Conservation (phyloP, 2,329 filamentous ascomycete genomes). For the Berkeleyomyces basicola region DNA sequence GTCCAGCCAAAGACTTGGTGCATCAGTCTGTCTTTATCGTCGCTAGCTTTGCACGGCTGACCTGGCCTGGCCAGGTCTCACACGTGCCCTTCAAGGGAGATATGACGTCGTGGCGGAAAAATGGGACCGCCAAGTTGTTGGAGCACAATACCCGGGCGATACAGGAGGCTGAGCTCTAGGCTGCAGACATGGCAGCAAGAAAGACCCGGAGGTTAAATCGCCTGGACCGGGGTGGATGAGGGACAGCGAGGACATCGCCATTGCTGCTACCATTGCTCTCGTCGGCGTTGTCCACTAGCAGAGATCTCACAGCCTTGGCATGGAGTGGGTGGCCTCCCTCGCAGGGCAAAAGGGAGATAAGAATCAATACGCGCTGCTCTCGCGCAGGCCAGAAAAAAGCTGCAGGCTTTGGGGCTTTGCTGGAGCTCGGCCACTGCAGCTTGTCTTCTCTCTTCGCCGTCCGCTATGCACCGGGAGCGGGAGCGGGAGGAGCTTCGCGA, state of each 20-base stretch:
- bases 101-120: background rate
- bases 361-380: too few relatives aligned
- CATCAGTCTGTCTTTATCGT: background rate
- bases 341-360: too few relatives aligned
- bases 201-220: background rate
- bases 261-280: too few relatives aligned
- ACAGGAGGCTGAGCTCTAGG: background rate
- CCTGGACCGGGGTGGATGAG: too few relatives aligned
- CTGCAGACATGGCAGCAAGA: background rate
- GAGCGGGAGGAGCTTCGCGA: background rate
- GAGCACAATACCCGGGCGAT: too few relatives aligned
- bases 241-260: too few relatives aligned
- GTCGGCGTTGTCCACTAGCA: too few relatives aligned
- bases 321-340: too few relatives aligned
- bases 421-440: background rate
- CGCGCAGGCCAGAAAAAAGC: background rate
- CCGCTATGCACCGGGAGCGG: too few relatives aligned
- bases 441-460: too few relatives aligned
- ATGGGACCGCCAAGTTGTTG: background rate
- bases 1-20: background rate
- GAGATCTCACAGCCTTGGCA: too few relatives aligned
- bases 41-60: background rate
- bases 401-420: background rate
- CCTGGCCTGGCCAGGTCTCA: background rate
- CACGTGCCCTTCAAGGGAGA: background rate